phyloP scores from a whole-genome alignment of 768 basidiomycete species.

The Asterophora parasitica region DNA sequence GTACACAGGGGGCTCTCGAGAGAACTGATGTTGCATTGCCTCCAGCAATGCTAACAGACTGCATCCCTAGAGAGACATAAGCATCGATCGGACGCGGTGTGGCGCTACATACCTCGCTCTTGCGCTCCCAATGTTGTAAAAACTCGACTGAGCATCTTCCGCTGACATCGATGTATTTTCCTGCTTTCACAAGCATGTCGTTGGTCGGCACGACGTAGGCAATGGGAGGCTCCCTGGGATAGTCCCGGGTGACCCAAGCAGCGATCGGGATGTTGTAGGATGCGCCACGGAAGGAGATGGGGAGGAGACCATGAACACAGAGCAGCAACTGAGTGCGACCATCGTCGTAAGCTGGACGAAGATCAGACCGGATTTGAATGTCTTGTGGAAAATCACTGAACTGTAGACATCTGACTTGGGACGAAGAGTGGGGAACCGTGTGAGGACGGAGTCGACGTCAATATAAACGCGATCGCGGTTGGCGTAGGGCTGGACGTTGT shows the following conservation, averaged over 20 bases:
- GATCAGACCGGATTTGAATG: slow-evolving; percentile 10
- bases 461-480: slow-evolving; percentile 51
- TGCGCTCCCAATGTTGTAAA: slow-evolving; percentile 71
- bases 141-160: slow-evolving; percentile 70
- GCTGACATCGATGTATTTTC: slow-evolving; percentile 73
- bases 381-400: slow-evolving; percentile 25
- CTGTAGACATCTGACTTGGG: slow-evolving; percentile 84
- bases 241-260: slow-evolving; percentile 82
- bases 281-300: slow-evolving; percentile 69
- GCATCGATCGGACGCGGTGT: slow-evolving; percentile 11
- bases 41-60: slow-evolving; percentile 68
- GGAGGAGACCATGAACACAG: slow-evolving; percentile 86
- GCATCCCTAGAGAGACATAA: slow-evolving; percentile 53
- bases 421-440: slow-evolving; percentile 49
- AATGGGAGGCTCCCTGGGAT: slow-evolving; percentile 79
- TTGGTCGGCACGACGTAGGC: slow-evolving; percentile 88
- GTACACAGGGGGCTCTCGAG: slow-evolving; percentile 83
- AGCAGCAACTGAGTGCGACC: slow-evolving; percentile 90
- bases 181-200: slow-evolving; percentile 83
- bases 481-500: slow-evolving; percentile 56
- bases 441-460: slow-evolving; percentile 60
- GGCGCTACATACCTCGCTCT: slow-evolving; percentile 67
- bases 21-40: slow-evolving; percentile 79
- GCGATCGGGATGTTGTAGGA: slow-evolving; percentile 94
- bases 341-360: slow-evolving; percentile 77